These are phyloP conservation scores for Pseudogymnoascus sp. DNA, from an alignment of 2,329 filamentous ascomycete species.

Conservation along the genomic window DNA sequence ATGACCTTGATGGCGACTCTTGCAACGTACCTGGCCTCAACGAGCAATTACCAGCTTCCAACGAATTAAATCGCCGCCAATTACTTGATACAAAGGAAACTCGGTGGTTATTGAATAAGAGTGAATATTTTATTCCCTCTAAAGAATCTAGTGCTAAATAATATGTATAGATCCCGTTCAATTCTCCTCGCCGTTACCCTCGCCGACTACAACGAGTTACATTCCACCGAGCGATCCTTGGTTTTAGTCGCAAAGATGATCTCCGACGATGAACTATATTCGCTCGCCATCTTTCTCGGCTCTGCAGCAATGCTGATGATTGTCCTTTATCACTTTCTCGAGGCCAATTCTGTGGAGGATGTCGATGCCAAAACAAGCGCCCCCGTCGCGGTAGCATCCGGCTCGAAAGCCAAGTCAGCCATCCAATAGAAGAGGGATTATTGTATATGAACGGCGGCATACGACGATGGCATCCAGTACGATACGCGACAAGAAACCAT, in stretches of 20 bases:
- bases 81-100: background rate
- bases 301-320: conserved; percentile 85
- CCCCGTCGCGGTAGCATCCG: conserved; percentile 11
- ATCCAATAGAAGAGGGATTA: background rate
- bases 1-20: conserved; percentile 6
- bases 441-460: background rate
- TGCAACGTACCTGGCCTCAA: conserved; percentile 10
- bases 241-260: conserved; percentile 61
- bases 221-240: background rate
- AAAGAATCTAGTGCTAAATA: background rate
- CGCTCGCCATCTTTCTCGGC: conserved; percentile 87
- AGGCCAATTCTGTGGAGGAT: conserved; percentile 72
- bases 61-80: conserved; percentile 3
- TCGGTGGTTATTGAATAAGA: background rate
- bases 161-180: background rate
- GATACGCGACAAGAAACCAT: background rate
- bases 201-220: background rate
- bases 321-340: conserved; percentile 91
- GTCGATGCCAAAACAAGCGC: conserved; percentile 19
- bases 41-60: background rate
- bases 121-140: conserved; percentile 1
- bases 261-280: conserved; percentile 84
- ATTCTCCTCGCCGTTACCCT: background rate
- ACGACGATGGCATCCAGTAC: background rate
- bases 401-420: conserved; percentile 17